phyloP scores from a whole-genome alignment of 1,139 yeast genomes.

The Debaryomyces udenii region DNA sequence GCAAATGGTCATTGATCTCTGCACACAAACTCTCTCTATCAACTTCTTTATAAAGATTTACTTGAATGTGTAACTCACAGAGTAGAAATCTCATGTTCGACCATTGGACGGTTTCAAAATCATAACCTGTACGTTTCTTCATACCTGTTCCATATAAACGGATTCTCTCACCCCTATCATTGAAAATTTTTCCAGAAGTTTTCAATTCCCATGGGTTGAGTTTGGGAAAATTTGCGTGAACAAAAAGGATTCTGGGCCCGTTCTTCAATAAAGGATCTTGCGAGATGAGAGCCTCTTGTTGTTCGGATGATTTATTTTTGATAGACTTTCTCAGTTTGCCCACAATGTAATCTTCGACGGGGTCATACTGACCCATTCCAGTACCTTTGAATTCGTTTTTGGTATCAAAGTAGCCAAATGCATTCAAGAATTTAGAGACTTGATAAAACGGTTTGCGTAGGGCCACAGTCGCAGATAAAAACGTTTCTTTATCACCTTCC shows the following conservation, averaged over 20 bases:
- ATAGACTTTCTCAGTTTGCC: constrained; percentile 11
- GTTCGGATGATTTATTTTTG: constrained; percentile 14
- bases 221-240: constrained; percentile 70
- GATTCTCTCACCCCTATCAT: constrained; percentile 48
- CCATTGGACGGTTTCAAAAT: constrained; percentile 67
- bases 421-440: constrained; percentile 59
- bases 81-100: constrained; percentile 56
- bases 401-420: constrained; percentile 53
- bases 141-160: constrained; percentile 59
- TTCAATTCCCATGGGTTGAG: constrained; percentile 59
- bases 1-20: constrained; percentile 51
- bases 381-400: constrained; percentile 54
- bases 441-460: constrained; percentile 64
- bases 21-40: constrained; percentile 46
- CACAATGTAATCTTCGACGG: constrained; percentile 55
- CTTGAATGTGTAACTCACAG: constrained; percentile 54
- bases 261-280: constrained; percentile 23
- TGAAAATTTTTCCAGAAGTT: constrained; percentile 42
- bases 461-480: constrained; percentile 76
- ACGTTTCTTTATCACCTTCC: constrained; percentile 91
- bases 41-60: constrained; percentile 50
- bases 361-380: constrained; percentile 77
- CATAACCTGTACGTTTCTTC: constrained; percentile 53
- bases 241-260: constrained; percentile 52
- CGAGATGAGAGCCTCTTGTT: constrained; percentile 15